Evolutionary conservation across 495 filamentous ascomycete species (phyloP), one percentile per base, ranked within the genome.

Genomic region (Penicillium atrosanguineum): DNA sequence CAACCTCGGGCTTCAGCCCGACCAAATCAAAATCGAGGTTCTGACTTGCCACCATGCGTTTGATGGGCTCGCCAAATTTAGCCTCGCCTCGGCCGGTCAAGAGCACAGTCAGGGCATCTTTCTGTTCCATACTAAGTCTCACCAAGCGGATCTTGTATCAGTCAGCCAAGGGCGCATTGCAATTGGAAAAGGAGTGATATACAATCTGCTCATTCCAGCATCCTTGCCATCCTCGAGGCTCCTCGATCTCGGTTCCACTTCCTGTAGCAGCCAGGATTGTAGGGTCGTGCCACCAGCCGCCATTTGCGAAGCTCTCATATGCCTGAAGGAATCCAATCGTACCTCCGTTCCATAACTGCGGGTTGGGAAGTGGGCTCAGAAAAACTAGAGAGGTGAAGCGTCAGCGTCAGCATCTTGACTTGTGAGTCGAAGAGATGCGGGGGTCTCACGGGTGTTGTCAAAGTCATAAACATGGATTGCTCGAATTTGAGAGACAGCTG

Each of bases 181-280:
- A 21, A 11, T 31, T 14, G 44, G 12, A 25, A 41, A 23, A 39
- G 16, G n/a, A 29, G 18, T 52, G 44, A 42, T 75, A 55, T 63
- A 83, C 83, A 61, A 99, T 89, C 60, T 87, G 81, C 62, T 99
- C 91, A 60, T 97, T 97, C 95, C 95, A 99, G 90, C 91, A 99
- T 14, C 91, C 91, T 45, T 87, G 69, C 95, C 95, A 99, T 4
- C 80, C 90, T 15, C 83, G 83, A 40, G 79, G 74, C 67, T 97
- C 93, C 69, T 97, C 94, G 28, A 82, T 79, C 39, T 90, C 90
- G 6, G 87, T 63, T 3, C 95, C 94, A 53, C 90, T 83, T 19
- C 94, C 94, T 3, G 90, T 96, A 4, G 92, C 86, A 20, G 86
- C 82, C 16, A 99, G 84, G 50, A 99, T 88, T 37, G 83, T 82